These are phyloP conservation scores for Lactarius deliciosus DNA, from an alignment of 768 basidiomycete species.

Conservation along the genomic window DNA sequence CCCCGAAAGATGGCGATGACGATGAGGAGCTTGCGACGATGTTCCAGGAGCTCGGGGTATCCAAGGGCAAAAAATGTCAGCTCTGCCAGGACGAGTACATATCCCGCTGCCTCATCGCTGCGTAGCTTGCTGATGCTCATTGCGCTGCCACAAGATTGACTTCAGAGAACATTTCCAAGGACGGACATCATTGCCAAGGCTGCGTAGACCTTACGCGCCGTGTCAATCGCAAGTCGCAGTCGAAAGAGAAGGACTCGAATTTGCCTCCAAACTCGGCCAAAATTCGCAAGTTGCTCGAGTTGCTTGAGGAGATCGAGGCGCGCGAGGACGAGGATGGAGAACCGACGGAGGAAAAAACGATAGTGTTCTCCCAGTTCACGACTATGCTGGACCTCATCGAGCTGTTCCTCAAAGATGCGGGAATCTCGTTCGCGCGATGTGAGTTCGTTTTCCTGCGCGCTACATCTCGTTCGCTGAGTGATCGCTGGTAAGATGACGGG, in stretches of 20 bases:
- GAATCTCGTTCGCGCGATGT: constrained; percentile 84
- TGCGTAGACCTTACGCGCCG: constrained; percentile 57
- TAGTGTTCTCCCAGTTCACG: constrained; percentile 95
- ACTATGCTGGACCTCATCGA: constrained; percentile 83
- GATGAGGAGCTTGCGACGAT: constrained; percentile 71
- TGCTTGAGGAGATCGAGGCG: constrained; percentile 64
- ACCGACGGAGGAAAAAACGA: constrained; percentile 74
- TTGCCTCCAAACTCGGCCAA: constrained; percentile 81
- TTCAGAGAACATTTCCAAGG: constrained; percentile 41
- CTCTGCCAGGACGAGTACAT: constrained; percentile 73
- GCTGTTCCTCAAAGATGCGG: constrained; percentile 70
- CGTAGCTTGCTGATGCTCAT: neutral
- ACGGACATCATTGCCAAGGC: constrained; percentile 53
- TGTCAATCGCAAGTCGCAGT: constrained; percentile 43
- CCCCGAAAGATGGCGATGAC: constrained; percentile 53
- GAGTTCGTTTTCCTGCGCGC: constrained; percentile 38
- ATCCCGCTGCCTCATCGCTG: neutral
- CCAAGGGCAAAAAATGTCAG: constrained; percentile 61
- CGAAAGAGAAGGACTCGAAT: constrained; percentile 33
- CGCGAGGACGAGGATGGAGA: constrained; percentile 45
- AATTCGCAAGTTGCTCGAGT: constrained; percentile 74
- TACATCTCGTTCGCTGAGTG: constrained; percentile 8
- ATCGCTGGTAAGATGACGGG: constrained; percentile 71
- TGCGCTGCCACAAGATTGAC: constrained; percentile 38
- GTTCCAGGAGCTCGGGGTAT: constrained; percentile 68